Percentiles rank a stretch among this genome's conserved stretches.
Evolutionary conservation across 169 alveolate genomes (phyloP).

Genomic region (Miamiensis avidus): DNA sequence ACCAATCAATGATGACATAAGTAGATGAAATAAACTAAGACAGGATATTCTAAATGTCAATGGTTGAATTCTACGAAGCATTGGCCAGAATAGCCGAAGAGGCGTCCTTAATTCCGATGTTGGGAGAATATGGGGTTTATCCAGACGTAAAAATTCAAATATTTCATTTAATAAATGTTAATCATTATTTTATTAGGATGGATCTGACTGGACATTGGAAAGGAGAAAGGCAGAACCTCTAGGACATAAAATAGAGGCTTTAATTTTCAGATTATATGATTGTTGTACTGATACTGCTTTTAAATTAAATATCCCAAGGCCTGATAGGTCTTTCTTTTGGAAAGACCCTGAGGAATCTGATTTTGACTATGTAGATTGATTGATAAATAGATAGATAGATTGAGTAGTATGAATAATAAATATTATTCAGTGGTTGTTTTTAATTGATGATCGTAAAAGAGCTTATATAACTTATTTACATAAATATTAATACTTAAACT

Average conservation of each 20-base stretch:
- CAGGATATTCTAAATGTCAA: constrained; percentile 45
- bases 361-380: not conserved
- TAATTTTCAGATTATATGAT: not conserved
- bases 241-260: constrained; percentile 17
- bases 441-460: too few relatives aligned
- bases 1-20: constrained; percentile 60
- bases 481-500: too few relatives aligned
- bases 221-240: not conserved
- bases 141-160: not conserved
- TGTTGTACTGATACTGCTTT: not conserved
- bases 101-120: not conserved
- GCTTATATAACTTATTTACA: too few relatives aligned
- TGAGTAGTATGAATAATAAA: too few relatives aligned
- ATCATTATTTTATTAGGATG: constrained; percentile 3
- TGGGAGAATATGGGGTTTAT: not conserved
- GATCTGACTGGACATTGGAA: not conserved
- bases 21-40: constrained; percentile 41
- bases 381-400: not conserved
- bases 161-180: not conserved
- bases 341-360: not conserved
- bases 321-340: not conserved
- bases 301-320: not conserved
- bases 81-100: constrained; percentile 54
- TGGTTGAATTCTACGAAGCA: constrained; percentile 55
- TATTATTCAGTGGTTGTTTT: too few relatives aligned